Conservation (phyloP, 202 grass and related monocot species). For the Zoysia matrella region DNA sequence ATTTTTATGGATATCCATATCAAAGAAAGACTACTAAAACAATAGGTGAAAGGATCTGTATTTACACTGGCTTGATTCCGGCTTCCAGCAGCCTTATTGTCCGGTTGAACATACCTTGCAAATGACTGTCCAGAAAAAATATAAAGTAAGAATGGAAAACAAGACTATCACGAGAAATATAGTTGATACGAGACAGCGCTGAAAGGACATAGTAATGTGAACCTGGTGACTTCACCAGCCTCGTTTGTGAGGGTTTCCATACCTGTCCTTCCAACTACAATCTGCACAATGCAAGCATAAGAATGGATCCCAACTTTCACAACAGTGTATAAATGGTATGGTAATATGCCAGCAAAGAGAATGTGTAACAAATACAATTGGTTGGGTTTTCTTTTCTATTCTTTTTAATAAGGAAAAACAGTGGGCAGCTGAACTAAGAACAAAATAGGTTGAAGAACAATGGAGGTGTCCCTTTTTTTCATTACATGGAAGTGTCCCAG, state of each 20-base stretch:
- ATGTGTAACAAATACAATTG: not conserved
- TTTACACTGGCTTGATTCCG: conserved; percentile 96
- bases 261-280: conserved; percentile 90
- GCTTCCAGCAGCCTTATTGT: conserved; percentile 94
- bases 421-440: conserved; percentile 12
- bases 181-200: not conserved
- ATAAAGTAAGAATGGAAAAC: not conserved
- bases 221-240: conserved; percentile 94
- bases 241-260: conserved; percentile 93
- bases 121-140: conserved; percentile 55
- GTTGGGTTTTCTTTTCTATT: not conserved
- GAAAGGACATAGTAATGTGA: conserved; percentile 18
- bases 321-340: not conserved
- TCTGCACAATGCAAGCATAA: conserved; percentile 56
- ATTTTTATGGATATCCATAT: not conserved
- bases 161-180: conserved; percentile 16
- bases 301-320: conserved; percentile 5
- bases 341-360: not conserved
- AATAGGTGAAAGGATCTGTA: conserved; percentile 31
- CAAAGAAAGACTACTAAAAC: not conserved
- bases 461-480: no score
- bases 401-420: not conserved
- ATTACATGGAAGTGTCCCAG: not conserved
- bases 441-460: not conserved
- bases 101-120: conserved; percentile 96